Percentiles rank a stretch among this genome's conserved stretches.
phyloP scores from a whole-genome alignment of 2,329 filamentous ascomycete species.

The Claviceps sp. region DNA sequence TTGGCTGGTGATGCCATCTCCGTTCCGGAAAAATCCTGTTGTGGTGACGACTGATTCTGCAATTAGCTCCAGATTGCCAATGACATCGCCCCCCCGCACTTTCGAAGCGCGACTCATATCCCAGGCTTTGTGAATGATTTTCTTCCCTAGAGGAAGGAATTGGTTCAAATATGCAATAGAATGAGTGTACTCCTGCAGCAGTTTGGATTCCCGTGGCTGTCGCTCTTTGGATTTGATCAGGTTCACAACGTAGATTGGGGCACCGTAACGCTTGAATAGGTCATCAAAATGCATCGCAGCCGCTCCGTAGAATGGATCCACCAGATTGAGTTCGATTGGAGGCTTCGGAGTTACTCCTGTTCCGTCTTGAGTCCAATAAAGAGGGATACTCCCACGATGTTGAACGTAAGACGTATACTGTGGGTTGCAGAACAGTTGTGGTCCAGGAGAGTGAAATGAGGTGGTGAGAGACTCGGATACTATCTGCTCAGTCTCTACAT shows the following conservation, averaged over 20 bases:
- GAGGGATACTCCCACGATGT: slow-evolving; percentile 87
- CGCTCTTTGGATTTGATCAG: slow-evolving; percentile 81
- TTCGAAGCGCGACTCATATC: slow-evolving; percentile 97
- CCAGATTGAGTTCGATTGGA: slow-evolving; percentile 86
- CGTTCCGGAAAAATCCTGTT: slow-evolving; percentile 93
- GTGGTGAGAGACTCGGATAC: slow-evolving; percentile 90
- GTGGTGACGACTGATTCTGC: slow-evolving; percentile 73
- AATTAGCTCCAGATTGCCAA: slow-evolving; percentile 78
- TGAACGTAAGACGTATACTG: slow-evolving; percentile 95
- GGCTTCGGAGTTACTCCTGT: slow-evolving; percentile 93
- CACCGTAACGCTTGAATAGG: slow-evolving; percentile 83
- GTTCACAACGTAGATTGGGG: slow-evolving; percentile 83
- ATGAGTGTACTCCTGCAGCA: slow-evolving; percentile 74
- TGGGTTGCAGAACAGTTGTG: slow-evolving; percentile 72
- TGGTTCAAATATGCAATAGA: slow-evolving; percentile 90
- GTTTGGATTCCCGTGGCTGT: slow-evolving; percentile 79
- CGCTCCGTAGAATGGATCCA: slow-evolving; percentile 89
- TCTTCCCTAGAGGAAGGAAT: slow-evolving; percentile 69
- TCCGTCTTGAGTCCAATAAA: slow-evolving; percentile 96
- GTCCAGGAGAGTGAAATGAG: slow-evolving; percentile 86
- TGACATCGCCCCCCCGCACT: slow-evolving; percentile 82
- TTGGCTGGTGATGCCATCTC: slow-evolving; percentile 52
- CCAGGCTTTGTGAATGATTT: slow-evolving; percentile 89
- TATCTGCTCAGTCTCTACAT: slow-evolving; percentile 97
- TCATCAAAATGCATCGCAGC: slow-evolving; percentile 93